A percentile compares a stretch with the other conserved stretches of the same genome.
phyloP scores from a whole-genome alignment of 2,329 filamentous ascomycete species.

The Colletotrichum eremochloae region DNA sequence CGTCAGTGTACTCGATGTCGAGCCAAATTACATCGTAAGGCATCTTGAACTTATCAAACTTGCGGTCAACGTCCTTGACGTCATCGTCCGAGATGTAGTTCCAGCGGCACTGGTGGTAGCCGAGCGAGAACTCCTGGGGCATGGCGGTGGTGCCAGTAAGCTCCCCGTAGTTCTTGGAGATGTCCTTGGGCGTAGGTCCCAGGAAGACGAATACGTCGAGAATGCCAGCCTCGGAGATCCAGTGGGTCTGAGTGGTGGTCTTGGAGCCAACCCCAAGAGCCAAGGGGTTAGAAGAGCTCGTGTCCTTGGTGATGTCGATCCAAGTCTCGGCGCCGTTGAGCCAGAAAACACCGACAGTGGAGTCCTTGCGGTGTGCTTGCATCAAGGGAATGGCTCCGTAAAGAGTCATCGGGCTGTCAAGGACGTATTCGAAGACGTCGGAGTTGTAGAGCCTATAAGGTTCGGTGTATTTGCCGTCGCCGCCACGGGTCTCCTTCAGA shows the following conservation, averaged over 20 bases:
- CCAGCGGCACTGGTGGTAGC: slow-evolving; percentile 98
- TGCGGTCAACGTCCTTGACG: slow-evolving; percentile 94
- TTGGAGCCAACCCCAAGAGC: slow-evolving; percentile 77
- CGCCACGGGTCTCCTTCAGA: slow-evolving; percentile 89
- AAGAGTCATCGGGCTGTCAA: slow-evolving; percentile 97
- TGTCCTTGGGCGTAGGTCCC: slow-evolving; percentile 85
- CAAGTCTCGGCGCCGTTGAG: slow-evolving; percentile 97
- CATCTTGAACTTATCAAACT: slow-evolving; percentile 95
- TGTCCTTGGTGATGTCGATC: slow-evolving; percentile 92
- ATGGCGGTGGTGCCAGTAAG: slow-evolving; percentile 92
- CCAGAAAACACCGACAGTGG: slow-evolving; percentile 97
- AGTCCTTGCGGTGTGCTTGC: slow-evolving; percentile 95
- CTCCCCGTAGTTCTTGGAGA: slow-evolving; percentile 86
- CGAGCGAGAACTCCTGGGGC: slow-evolving; percentile 92
- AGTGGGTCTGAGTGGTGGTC: slow-evolving; percentile 89
- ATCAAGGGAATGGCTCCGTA: slow-evolving; percentile 98
- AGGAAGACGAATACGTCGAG: slow-evolving; percentile 96
- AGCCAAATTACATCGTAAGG: slow-evolving; percentile 99
- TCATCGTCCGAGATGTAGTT: slow-evolving; percentile 98
- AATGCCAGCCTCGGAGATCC: slow-evolving; percentile 93
- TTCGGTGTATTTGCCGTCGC: slow-evolving; percentile 85
- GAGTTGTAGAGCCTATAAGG: slow-evolving; percentile 96
- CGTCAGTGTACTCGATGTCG: slow-evolving; percentile 97
- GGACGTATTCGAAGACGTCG: slow-evolving; percentile 97
- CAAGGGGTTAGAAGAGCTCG: slow-evolving; percentile 79